A percentile compares a stretch with the other conserved stretches of the same genome.
Evolutionary conservation across 345 rosid genomes (phyloP).

Genomic region (Euphorbia lathyris): DNA sequence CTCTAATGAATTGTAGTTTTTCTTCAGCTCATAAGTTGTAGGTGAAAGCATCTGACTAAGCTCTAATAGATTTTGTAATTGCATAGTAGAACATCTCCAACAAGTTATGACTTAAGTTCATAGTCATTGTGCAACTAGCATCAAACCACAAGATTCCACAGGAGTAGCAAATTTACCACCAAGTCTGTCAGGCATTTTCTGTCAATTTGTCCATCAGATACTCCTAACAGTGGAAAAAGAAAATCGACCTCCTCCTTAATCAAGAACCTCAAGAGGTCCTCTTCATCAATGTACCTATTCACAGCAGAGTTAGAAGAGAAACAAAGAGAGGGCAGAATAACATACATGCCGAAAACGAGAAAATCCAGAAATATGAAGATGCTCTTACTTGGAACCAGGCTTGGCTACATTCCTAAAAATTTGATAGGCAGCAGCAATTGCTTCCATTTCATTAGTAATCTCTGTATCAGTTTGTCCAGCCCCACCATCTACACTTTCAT

Average conservation of each 20-base stretch:
- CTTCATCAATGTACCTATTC: slow-evolving; percentile 68
- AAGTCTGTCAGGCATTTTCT: slow-evolving; percentile 62
- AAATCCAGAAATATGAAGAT: neutral
- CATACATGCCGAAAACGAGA: neutral
- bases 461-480: slow-evolving; percentile 48
- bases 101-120: neutral
- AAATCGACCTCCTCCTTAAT: slow-evolving; percentile 86
- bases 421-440: slow-evolving; percentile 58
- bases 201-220: slow-evolving; percentile 52
- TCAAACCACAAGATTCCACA: neutral
- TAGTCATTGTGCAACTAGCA: neutral
- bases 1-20: too few species aligned
- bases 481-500: slow-evolving; percentile 40
- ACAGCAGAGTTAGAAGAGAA: slow-evolving; percentile 13
- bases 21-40: too few species aligned
- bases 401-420: slow-evolving; percentile 61
- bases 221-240: slow-evolving; percentile 62
- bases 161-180: slow-evolving; percentile 53
- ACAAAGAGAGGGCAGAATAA: neutral
- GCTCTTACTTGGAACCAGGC: slow-evolving; percentile 44
- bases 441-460: slow-evolving; percentile 81
- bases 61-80: neutral
- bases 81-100: neutral
- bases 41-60: too few species aligned
- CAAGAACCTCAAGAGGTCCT: slow-evolving; percentile 77